phyloP scores from a whole-genome alignment of 805 yeast genomes.

The Metschnikowia matae region DNA sequence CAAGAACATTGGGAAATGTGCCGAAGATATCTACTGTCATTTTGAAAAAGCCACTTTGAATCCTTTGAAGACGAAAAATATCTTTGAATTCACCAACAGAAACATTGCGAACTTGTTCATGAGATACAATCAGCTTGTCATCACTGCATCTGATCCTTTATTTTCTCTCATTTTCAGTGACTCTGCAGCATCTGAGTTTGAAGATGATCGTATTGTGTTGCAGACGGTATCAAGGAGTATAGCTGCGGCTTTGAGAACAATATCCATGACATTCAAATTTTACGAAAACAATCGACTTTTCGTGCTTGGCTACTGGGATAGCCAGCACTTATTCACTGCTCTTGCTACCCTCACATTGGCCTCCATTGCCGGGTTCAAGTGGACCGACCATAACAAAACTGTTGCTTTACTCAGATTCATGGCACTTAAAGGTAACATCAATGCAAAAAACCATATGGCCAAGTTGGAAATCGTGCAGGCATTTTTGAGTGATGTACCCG shows the following conservation, averaged over 20 bases:
- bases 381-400: constrained; percentile 7
- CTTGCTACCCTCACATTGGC: constrained; percentile 28
- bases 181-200: constrained; percentile 18
- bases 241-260: constrained; percentile 26
- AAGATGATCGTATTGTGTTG: constrained; percentile 22
- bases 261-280: constrained; percentile 28
- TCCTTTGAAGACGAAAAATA: constrained; percentile 19
- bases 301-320: constrained; percentile 38
- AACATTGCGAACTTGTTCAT: constrained; percentile 32
- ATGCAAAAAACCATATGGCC: constrained; percentile 29
- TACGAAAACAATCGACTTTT: constrained; percentile 28
- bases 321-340: constrained; percentile 35
- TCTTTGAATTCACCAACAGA: constrained; percentile 23
- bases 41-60: constrained; percentile 30
- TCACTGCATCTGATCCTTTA: constrained; percentile 33
- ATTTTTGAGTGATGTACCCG: constrained; percentile 22
- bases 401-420: constrained; percentile 31
- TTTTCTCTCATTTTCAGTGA: constrained; percentile 29
- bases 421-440: constrained; percentile 33
- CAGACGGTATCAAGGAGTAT: constrained; percentile 27
- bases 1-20: constrained; percentile 26
- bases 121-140: constrained; percentile 33
- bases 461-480: constrained; percentile 27
- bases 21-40: constrained; percentile 26
- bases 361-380: constrained; percentile 10